phyloP scores from a whole-genome alignment of 768 basidiomycete species.

The Mycena rosella region DNA sequence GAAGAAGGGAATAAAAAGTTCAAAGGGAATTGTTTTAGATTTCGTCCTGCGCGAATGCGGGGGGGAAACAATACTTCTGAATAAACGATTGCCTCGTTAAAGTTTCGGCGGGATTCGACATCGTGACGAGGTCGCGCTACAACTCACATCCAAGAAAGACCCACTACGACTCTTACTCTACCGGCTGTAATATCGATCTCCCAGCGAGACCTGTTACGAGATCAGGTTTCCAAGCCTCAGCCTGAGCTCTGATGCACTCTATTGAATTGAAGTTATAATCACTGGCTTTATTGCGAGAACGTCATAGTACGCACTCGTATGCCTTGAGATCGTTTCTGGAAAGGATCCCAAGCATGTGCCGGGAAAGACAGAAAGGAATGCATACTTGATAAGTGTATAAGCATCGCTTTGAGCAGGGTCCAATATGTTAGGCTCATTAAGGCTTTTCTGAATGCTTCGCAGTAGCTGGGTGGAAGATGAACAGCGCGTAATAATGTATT shows the following conservation, averaged over 20 bases:
- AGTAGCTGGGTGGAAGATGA: slow-evolving; percentile 4
- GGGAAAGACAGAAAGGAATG: background rate
- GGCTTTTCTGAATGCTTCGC: background rate
- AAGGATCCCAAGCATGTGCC: background rate
- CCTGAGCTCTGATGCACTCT: background rate
- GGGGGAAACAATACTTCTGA: too few species aligned
- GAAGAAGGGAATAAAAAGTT: too few species aligned
- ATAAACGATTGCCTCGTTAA: too few species aligned
- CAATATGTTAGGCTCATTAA: background rate
- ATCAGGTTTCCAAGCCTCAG: background rate
- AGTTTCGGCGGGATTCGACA: too few species aligned
- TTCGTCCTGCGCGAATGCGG: too few species aligned
- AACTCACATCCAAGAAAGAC: too few species aligned
- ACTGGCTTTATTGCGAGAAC: background rate
- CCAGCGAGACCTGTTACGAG: background rate
- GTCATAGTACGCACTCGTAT: background rate
- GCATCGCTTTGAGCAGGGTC: slow-evolving; percentile 14
- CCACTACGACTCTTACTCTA: background rate
- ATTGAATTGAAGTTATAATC: background rate
- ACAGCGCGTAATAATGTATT: too few species aligned
- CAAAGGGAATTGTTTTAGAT: too few species aligned
- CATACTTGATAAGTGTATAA: slow-evolving; percentile 13
- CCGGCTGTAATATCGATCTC: background rate
- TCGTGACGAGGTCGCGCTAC: too few species aligned
- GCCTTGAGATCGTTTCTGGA: background rate